Evolutionary conservation across 768 basidiomycete genomes (phyloP), one percentile per base, ranked within the genome.

Genomic region (Tubosaeta sp.): DNA sequence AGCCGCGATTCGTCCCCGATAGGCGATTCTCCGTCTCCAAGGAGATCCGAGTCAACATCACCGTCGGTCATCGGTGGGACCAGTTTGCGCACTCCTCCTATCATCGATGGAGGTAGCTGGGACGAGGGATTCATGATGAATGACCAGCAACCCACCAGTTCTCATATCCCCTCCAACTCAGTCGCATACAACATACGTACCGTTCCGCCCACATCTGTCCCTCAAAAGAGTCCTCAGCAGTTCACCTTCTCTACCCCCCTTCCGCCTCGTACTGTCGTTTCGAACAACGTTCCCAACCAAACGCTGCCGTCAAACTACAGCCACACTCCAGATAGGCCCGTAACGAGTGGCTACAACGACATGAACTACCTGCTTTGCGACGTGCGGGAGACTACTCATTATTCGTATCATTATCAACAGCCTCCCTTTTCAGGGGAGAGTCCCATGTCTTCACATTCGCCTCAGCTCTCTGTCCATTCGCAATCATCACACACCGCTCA

Each of bases 1-100:
- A 76, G 84, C 51, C 75, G 76, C 17, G 82, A 83, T 58, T 87
- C 86, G 34, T 86, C 86, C 5, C 86, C 87, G n/a, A 72, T 77
- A 17, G 74, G 74, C 29, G 71, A 80, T 17, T 74, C 81, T 4
- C 74, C 77, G 46, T 74, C 79, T 54, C 71, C 71, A 59, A 63
- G 65, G 56, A 64, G 68, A 54, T 71, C 68, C n/a, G 69, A 69
- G 46, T 69, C 68, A 5, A 58, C 65, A 52, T 69, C 68, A 34
- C 68, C 68, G 25, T 70, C 69, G 32, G 59, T 69, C 52, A 69
- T 69, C 48, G 63, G 65, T 27, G 58, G 60, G 19, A 33, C 59
- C 10, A 65, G 48, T 44, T 27, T 69, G 38, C 68, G 68, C n/a
- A 70, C 65, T 12, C 66, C 81, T 25, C 73, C 77, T 35, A 76